These are phyloP conservation scores for Fraxinus ornus DNA, from an alignment of 305 asterid species.

Conservation along the genomic window DNA sequence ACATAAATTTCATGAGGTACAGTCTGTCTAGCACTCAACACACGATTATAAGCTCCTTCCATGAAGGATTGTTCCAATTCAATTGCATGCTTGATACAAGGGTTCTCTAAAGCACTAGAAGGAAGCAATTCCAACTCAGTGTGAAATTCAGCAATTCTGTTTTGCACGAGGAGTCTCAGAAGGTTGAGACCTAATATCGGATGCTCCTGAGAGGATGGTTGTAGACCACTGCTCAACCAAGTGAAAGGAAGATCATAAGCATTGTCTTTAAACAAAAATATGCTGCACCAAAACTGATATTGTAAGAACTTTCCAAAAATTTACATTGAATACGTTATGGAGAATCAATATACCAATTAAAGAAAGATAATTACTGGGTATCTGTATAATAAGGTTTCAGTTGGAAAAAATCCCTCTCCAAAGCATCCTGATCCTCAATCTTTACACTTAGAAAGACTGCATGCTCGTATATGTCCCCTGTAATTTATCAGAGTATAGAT, in stretches of 20 bases:
- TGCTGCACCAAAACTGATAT: not conserved
- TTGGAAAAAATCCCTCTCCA: conserved; percentile 90
- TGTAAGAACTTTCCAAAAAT: not conserved
- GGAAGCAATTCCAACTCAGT: conserved; percentile 91
- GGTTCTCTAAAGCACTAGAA: conserved; percentile 75
- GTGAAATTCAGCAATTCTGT: conserved; percentile 96
- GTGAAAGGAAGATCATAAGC: conserved; percentile 28
- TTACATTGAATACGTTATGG: not conserved
- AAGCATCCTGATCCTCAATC: conserved; percentile 89
- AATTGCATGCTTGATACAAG: conserved; percentile 91
- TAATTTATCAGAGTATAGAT: conserved; percentile 9
- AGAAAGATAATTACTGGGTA: conserved; percentile 51
- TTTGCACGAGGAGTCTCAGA: conserved; percentile 94
- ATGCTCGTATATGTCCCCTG: conserved; percentile 94
- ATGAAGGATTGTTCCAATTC: conserved; percentile 97
- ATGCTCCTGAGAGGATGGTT: conserved; percentile 81
- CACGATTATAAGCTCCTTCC: conserved; percentile 99
- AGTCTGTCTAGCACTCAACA: conserved; percentile 63
- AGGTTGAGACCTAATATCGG: conserved; percentile 96
- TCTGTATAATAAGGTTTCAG: conserved; percentile 90
- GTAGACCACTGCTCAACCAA: conserved; percentile 68
- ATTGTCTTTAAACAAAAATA: not conserved
- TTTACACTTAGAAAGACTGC: conserved; percentile 89
- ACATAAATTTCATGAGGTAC: conserved; percentile 29
- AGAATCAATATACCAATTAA: not conserved